Evolutionary conservation across 2,329 filamentous ascomycete species (phyloP).

Genomic region (Alternaria solani): DNA sequence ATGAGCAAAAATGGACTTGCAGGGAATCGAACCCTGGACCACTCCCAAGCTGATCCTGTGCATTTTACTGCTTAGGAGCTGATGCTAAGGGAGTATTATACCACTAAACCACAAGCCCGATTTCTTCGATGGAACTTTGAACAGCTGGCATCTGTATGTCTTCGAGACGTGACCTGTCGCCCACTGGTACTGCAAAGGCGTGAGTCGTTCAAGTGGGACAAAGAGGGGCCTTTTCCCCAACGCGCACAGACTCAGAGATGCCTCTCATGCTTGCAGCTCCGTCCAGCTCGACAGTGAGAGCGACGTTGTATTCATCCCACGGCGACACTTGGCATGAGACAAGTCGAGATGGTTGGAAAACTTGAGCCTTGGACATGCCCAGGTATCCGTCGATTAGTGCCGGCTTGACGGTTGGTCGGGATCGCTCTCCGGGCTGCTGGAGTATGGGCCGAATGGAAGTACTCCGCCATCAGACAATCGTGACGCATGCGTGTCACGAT

Average conservation of each 20-base stretch:
- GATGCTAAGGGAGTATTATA: slow-evolving; percentile 17
- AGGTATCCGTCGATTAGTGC: background rate
- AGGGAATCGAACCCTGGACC: slow-evolving; percentile 20
- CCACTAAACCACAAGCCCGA: slow-evolving; percentile 19
- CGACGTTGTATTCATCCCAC: no score
- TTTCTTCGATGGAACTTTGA: background rate
- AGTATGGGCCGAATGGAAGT: background rate
- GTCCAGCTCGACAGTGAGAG: background rate
- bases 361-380: background rate
- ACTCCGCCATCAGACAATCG: background rate
- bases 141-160: no score
- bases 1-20: slow-evolving; percentile 9
- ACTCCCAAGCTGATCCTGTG: background rate
- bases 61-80: no score
- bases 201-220: background rate
- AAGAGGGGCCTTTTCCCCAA: background rate
- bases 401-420: background rate
- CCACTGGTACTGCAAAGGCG: background rate
- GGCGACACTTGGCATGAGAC: background rate
- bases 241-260: background rate
- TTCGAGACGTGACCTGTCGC: no score
- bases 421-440: background rate
- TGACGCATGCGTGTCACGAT: background rate
- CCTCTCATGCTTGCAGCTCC: background rate
- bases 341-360: background rate